These are phyloP conservation scores for Platismatia glauca DNA, from an alignment of 495 filamentous ascomycete species.

Conservation along the genomic window DNA sequence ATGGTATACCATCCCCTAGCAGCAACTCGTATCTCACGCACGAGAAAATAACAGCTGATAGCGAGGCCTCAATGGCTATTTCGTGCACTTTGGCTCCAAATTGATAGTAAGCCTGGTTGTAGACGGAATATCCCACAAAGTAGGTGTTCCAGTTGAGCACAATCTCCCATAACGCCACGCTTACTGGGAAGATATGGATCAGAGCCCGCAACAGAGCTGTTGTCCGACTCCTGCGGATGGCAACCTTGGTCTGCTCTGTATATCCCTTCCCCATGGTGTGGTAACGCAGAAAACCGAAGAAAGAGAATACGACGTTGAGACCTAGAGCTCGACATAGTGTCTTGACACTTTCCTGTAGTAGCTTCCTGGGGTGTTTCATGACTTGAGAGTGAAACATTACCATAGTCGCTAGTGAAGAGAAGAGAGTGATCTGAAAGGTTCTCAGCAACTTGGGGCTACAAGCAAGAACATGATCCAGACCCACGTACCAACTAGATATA, in stretches of 20 bases:
- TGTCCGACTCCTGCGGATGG: conserved; percentile 9
- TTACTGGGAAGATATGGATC: conserved; percentile 14
- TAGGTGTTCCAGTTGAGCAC: conserved; percentile 21
- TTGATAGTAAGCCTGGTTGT: conserved; percentile 23
- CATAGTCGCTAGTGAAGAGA: background rate
- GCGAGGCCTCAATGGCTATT: conserved; percentile 24
- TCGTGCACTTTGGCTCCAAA: conserved; percentile 26
- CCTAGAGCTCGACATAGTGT: conserved; percentile 13
- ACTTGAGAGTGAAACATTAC: background rate
- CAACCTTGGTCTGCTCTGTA: conserved; percentile 14
- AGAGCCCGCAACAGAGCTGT: conserved; percentile 13
- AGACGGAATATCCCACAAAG: conserved; percentile 14
- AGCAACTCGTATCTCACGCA: conserved; percentile 17
- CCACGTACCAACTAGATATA: background rate
- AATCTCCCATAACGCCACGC: conserved; percentile 19
- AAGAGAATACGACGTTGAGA: conserved; percentile 8
- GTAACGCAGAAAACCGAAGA: conserved; percentile 10
- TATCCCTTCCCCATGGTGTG: conserved; percentile 7
- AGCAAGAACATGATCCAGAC: background rate
- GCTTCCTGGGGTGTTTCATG: background rate
- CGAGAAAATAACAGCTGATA: conserved; percentile 23
- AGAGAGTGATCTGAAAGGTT: background rate
- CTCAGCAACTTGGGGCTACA: background rate
- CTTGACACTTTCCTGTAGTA: background rate
- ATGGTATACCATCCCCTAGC: conserved; percentile 16